phyloP scores from a whole-genome alignment of 2,329 filamentous ascomycete genomes.

The Colletotrichum nymphaeae region DNA sequence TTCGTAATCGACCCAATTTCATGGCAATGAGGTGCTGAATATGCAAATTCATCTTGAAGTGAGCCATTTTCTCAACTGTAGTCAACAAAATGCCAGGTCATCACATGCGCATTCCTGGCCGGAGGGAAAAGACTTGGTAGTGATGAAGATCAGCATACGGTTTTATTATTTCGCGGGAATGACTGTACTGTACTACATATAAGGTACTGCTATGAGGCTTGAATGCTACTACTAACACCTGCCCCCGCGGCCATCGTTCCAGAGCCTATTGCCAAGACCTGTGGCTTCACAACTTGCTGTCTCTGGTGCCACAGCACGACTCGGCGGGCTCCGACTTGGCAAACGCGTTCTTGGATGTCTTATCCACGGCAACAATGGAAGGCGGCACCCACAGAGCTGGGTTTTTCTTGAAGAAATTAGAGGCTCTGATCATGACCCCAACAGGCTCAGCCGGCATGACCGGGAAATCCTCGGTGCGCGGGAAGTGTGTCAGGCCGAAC shows the following conservation, averaged over 20 bases:
- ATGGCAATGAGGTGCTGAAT: too few species aligned
- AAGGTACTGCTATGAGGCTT: background rate
- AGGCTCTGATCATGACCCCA: conserved; percentile 59
- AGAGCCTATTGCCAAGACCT: too few species aligned
- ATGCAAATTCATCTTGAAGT: too few species aligned
- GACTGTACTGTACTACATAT: background rate
- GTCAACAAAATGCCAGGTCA: too few species aligned
- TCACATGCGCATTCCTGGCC: too few species aligned
- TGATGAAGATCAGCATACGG: too few species aligned
- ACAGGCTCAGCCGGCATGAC: conserved; percentile 70
- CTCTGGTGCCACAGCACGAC: background rate
- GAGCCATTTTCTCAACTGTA: too few species aligned
- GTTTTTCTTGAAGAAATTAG: conserved; percentile 64
- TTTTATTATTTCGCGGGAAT: too few species aligned
- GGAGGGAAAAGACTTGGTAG: too few species aligned
- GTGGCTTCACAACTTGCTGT: background rate
- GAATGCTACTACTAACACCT: background rate
- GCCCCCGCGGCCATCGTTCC: too few species aligned
- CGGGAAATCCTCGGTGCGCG: conserved; percentile 67
- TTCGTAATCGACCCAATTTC: too few species aligned
- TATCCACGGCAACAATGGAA: background rate
- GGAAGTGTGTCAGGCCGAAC: conserved; percentile 66
- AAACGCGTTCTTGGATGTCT: background rate
- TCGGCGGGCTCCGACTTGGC: background rate
- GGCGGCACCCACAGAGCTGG: conserved; percentile 52